Evolutionary conservation across 2,329 filamentous ascomycete species (phyloP), one percentile per base, ranked within the genome.

Genomic region (Sarocladium kiliense): DNA sequence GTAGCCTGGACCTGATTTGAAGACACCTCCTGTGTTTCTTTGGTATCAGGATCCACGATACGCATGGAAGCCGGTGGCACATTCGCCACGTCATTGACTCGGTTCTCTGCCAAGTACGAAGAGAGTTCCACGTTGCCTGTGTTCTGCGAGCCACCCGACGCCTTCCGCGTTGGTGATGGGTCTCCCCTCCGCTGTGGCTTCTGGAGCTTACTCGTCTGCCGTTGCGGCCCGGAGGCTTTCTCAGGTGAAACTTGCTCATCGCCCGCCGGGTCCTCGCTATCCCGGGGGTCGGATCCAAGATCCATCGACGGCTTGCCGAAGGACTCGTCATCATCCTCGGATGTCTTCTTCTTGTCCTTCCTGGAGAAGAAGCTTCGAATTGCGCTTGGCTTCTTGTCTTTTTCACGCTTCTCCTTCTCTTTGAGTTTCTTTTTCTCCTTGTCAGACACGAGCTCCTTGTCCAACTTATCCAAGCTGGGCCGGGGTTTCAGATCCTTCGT

Each of bases 341-440:
- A 65, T 47, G 74, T 71, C 58, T 77, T 77, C 70, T 82, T 84
- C 72, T 78, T 84, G 62, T 84, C 80, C 61, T 83, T 84, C 60
- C 82, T 74, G 50, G 82, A 84, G 67, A 85, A 85, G 68, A 85
- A 78, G 64, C 77, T 82, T 54, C 82, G 79, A 61, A 85, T 75
- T 12, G 71, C 77, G 56, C 80, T 78, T 1, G 78, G 71, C 62
- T 82, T 82, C 68, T 81, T 82, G 11, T 84, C 80, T 71, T 91
- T 93, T 56, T 91, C 87, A 53, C 89, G 78, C 62, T 84, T 86
- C 58, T 92, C 88, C 58, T 80, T 78, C 66, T 90, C 81, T 62
- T 85, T 91, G 68, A 84, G 86, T 67, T 85, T 89, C 71, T 88
- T 88, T 61, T 89, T 87, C 50, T 93, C 88, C 69, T 89, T 71